Evolutionary conservation across 805 yeast species (phyloP).

Genomic region (Starmerella lactis-condensi): DNA sequence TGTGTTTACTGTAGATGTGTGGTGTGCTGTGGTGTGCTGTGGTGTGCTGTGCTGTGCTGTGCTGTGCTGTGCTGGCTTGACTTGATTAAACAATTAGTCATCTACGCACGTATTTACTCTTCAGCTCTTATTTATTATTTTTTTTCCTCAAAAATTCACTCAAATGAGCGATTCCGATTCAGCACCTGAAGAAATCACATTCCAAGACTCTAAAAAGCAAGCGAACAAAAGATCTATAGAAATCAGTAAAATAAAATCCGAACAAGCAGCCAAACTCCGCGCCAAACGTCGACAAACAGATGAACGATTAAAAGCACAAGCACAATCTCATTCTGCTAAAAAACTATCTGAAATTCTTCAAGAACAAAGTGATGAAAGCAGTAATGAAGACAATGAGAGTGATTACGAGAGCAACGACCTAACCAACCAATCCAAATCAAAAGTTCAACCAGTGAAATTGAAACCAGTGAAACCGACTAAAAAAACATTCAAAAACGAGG

Average conservation of each 20-base stretch:
- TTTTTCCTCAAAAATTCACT: no score
- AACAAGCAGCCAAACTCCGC: conserved; percentile 7
- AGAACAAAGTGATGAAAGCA: conserved; percentile 9
- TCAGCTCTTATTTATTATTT: no score
- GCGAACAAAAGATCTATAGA: conserved; percentile 2
- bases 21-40: no score
- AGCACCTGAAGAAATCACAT: conserved; percentile 24
- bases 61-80: no score
- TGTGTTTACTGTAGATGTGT: no score
- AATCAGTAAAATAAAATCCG: conserved; percentile 6
- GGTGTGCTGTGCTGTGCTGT: no score
- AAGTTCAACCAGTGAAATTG: background rate
- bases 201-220: conserved; percentile 12
- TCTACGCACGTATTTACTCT: no score
- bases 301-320: conserved; percentile 18
- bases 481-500: conserved; percentile 12
- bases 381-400: conserved; percentile 5
- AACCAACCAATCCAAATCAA: background rate
- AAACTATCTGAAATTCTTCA: conserved; percentile 15
- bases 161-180: conserved; percentile 16
- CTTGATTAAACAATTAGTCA: no score
- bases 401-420: conserved; percentile 1
- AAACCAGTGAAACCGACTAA: conserved; percentile 2
- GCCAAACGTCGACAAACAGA: conserved; percentile 12
- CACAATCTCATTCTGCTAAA: conserved; percentile 11